Evolutionary conservation across 75 land plant species (phyloP).

Genomic region (Sequoiadendron giganteum): DNA sequence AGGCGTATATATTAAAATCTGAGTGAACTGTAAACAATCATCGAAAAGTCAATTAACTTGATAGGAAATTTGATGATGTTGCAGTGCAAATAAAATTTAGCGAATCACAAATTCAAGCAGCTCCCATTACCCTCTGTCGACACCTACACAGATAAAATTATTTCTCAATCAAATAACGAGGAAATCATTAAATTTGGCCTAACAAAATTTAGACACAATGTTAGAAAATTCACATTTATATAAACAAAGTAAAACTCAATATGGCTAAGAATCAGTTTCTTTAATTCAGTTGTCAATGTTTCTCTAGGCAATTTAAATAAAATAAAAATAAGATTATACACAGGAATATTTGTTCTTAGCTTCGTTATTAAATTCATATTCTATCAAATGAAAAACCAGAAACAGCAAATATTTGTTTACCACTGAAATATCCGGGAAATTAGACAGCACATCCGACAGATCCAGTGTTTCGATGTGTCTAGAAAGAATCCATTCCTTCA

Average conservation of each 20-base stretch:
- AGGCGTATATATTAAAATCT: background rate
- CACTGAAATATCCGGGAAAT: conserved; percentile 71
- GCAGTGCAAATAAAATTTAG: background rate
- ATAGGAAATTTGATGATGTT: background rate
- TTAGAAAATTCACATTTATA: background rate
- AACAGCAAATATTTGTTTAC: conserved; percentile 26
- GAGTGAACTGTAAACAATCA: background rate
- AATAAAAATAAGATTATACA: no score
- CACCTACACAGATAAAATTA: conserved; percentile 28
- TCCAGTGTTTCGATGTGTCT: conserved; percentile 46
- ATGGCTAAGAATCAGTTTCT: background rate
- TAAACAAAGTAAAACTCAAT: background rate
- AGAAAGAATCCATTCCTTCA: conserved; percentile 66
- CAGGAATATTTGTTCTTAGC: background rate
- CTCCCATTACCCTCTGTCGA: conserved; percentile 52
- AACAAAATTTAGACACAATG: background rate
- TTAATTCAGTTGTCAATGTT: background rate
- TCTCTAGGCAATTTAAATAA: background rate
- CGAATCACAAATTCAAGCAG: background rate
- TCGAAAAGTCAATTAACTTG: background rate
- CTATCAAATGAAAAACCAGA: background rate
- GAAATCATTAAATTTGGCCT: background rate
- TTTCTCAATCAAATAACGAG: background rate
- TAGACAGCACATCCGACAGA: conserved; percentile 58
- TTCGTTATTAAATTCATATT: background rate